phyloP scores from a whole-genome alignment of 768 basidiomycete species.

The Kwoniella dendrophila region DNA sequence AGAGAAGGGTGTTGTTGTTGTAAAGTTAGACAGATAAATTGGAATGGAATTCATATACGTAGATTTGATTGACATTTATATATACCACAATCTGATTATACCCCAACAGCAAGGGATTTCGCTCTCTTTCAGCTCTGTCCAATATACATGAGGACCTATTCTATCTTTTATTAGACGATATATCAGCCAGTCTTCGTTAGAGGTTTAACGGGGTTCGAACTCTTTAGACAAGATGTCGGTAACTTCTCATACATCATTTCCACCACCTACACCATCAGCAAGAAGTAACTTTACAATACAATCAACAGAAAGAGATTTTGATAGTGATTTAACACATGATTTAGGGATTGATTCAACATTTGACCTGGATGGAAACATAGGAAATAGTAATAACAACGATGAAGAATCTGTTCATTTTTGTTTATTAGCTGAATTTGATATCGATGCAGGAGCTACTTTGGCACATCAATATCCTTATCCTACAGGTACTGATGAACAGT shows the following conservation, averaged over 20 bases:
- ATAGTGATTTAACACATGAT: conserved; percentile 18
- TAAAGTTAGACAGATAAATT: no score
- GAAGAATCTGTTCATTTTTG: conserved; percentile 70
- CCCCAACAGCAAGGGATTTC: not conserved
- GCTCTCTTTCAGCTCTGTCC: not conserved
- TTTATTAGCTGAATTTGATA: conserved; percentile 97
- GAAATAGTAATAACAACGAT: conserved; percentile 11
- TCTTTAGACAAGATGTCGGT: conserved; percentile 13
- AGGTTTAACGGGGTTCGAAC: no score
- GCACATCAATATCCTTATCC: conserved; percentile 96
- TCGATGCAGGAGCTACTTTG: conserved; percentile 87
- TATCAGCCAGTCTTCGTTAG: no score
- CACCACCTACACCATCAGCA: conserved; percentile 21
- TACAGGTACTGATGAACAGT: conserved; percentile 93
- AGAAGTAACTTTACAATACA: conserved; percentile 17
- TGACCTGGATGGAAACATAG: conserved; percentile 8
- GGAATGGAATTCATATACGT: no score
- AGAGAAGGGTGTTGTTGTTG: no score
- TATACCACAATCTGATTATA: no score
- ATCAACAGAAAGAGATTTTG: conserved; percentile 27
- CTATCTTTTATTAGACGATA: no score
- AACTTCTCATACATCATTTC: conserved; percentile 16
- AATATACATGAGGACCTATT: no score
- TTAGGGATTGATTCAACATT: not conserved
- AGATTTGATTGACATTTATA: no score